Evolutionary conservation across 73 alveolate genomes (phyloP), one percentile per base, ranked within the genome.

Genomic region (Symbiodinium pilosum): DNA sequence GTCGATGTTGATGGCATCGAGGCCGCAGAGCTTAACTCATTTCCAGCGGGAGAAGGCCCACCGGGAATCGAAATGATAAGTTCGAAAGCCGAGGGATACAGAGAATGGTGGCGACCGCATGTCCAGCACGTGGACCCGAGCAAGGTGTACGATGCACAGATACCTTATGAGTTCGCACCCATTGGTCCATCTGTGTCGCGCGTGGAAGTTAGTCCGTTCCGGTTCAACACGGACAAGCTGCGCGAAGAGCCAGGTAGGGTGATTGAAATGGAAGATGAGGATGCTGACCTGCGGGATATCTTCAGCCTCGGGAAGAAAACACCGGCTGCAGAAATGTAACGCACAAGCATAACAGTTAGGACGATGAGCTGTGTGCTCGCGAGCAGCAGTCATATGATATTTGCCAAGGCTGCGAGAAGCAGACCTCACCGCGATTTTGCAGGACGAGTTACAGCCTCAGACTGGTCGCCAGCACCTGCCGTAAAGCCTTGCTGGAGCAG

Each of bases 41-140:
- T 24, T 30, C 77, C 73, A 2, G 36, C 7, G 28, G 43, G 77
- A 28, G 51, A 44, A 7, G 93, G 24, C 4, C 39, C 54, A 12
- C 56, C 30, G 54, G 34, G n/a, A 8, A 12, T 47, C 56, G 83
- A 51, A 34, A 59, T 34, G 36, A 28, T 47, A 39, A 52, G 47
- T 24, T 54, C 52, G 36, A 16, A 12, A 9, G 26, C 71, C 28
- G 93, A 41, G 9, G 93, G 93, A 11, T 14, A 43, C 56, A 18
- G 83, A 21, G 94, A 87, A 43, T 87, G 94, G 94, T 87, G 94
- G 94, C 94, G 94, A 40, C 94, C 94, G 43, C 94, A 87, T 1
- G 94, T 87, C 43, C 38, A 39, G 54, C 24, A 56, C 28, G 28
- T 14, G 34, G 59, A 87, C 40, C 94, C 94, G 41, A 24, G 42